Conservation (phyloP, 192 early-diverging fungal genomes). For the Backusella tarrabulga region DNA sequence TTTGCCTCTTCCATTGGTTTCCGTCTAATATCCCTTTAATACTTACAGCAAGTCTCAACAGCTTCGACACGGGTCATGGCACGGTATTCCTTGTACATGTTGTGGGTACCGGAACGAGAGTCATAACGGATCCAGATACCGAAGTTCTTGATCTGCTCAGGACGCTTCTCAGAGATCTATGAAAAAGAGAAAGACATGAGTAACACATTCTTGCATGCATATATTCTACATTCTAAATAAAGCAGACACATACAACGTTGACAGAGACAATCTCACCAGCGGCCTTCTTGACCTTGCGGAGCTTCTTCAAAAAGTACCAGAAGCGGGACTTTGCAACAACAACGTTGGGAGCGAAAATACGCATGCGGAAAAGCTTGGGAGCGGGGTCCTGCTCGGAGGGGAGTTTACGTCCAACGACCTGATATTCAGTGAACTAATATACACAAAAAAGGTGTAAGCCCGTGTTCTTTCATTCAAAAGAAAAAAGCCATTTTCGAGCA, state of each 20-base stretch:
- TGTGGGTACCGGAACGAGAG: conserved; percentile 99
- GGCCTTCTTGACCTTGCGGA: conserved; percentile 99
- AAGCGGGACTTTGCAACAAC: conserved; percentile 98
- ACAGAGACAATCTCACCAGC: conserved; percentile 97
- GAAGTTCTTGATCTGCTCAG: conserved; percentile 93
- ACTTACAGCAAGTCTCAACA: conserved; percentile 58
- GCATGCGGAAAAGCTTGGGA: conserved; percentile 98
- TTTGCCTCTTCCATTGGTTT: neutral
- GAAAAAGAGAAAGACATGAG: neutral
- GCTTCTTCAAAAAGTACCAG: conserved; percentile 99
- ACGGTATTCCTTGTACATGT: conserved; percentile 99
- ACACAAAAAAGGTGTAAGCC: neutral
- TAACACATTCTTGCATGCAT: conserved; percentile 58
- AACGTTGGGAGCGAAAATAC: conserved; percentile 98
- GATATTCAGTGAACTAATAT: conserved; percentile 28
- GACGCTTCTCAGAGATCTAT: conserved; percentile 93
- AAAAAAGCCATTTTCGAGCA: neutral
- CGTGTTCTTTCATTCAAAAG: neutral
- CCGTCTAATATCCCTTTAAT: conserved; percentile 27
- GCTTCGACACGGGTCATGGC: conserved; percentile 84
- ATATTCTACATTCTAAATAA: neutral
- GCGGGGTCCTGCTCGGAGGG: conserved; percentile 88
- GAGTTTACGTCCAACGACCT: conserved; percentile 94
- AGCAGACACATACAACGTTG: conserved; percentile 65
- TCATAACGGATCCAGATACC: conserved; percentile 99